A percentile compares a stretch with the other conserved stretches of the same genome.
phyloP scores from a whole-genome alignment of 2,329 filamentous ascomycete species.

The Rugonectria rugulosa region DNA sequence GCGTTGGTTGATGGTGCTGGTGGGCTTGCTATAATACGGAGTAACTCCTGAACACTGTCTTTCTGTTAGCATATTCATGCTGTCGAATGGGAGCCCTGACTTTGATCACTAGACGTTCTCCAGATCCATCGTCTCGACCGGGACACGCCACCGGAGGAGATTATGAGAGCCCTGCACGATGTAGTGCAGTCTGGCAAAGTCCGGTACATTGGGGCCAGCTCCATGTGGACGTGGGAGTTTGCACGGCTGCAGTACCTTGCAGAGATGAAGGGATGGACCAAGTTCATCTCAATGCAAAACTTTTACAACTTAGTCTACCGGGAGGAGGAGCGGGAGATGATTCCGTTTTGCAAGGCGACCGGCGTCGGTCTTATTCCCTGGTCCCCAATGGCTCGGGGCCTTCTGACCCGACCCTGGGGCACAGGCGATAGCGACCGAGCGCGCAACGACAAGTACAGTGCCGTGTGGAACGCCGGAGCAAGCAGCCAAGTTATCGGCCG shows the following conservation, averaged over 20 bases:
- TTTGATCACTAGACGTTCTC: conserved; percentile 57
- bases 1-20: background rate
- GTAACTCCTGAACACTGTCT: conserved; percentile 38
- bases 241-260: conserved; percentile 58
- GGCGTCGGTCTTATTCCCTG: conserved; percentile 51
- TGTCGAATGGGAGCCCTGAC: conserved; percentile 42
- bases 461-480: conserved; percentile 27
- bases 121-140: conserved; percentile 67
- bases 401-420: conserved; percentile 38
- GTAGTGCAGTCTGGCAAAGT: conserved; percentile 63
- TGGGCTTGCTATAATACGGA: background rate
- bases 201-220: conserved; percentile 59
- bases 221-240: conserved; percentile 58
- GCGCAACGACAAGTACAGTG: conserved; percentile 16
- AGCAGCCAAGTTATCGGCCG: conserved; percentile 39
- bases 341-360: conserved; percentile 51
- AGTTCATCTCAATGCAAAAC: conserved; percentile 67
- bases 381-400: conserved; percentile 40
- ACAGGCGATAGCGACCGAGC: conserved; percentile 25
- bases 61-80: conserved; percentile 40
- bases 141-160: conserved; percentile 54
- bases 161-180: conserved; percentile 67
- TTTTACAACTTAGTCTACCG: conserved; percentile 62
- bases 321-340: conserved; percentile 62
- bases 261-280: conserved; percentile 61